These are phyloP conservation scores for Lumnitzera racemosa DNA, from an alignment of 345 rosid genomes.

Conservation along the genomic window DNA sequence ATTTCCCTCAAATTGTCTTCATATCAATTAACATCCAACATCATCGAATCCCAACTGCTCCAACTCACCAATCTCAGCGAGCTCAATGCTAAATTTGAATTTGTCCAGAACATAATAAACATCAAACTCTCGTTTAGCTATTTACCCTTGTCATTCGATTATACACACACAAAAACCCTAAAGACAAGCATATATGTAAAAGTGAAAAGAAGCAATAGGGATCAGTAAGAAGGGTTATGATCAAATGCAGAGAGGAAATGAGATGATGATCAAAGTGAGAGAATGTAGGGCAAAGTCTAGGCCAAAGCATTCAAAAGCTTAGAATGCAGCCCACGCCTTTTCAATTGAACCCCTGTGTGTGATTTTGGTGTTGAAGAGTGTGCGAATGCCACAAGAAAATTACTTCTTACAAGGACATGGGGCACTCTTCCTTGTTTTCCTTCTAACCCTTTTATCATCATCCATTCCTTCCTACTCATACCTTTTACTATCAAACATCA, in stretches of 20 bases:
- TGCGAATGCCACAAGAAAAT: conserved; percentile 62
- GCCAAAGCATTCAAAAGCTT: conserved; percentile 34
- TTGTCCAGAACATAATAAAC: too few species aligned
- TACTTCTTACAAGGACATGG: conserved; percentile 50
- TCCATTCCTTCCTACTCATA: conserved; percentile 39
- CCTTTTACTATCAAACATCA: conserved; percentile 76
- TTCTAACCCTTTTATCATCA: conserved; percentile 21
- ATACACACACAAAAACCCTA: too few species aligned
- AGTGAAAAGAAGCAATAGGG: conserved; percentile 11
- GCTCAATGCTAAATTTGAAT: too few species aligned
- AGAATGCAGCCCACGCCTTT: conserved; percentile 85
- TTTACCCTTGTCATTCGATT: too few species aligned
- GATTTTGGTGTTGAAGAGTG: conserved; percentile 55
- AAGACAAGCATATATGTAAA: too few species aligned
- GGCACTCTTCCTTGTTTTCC: conserved; percentile 53
- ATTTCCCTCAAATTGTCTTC: too few species aligned
- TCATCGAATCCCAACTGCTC: too few species aligned
- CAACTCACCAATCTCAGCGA: too few species aligned
- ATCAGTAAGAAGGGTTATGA: conserved; percentile 45
- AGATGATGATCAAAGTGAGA: conserved; percentile 18
- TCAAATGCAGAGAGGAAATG: conserved; percentile 37
- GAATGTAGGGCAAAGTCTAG: conserved; percentile 21
- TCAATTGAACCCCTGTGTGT: conserved; percentile 38
- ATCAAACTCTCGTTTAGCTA: too few species aligned
- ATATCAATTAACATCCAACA: too few species aligned